These are phyloP conservation scores for Fusarium multiceps DNA, from an alignment of 2,329 filamentous ascomycete genomes.

Conservation along the genomic window DNA sequence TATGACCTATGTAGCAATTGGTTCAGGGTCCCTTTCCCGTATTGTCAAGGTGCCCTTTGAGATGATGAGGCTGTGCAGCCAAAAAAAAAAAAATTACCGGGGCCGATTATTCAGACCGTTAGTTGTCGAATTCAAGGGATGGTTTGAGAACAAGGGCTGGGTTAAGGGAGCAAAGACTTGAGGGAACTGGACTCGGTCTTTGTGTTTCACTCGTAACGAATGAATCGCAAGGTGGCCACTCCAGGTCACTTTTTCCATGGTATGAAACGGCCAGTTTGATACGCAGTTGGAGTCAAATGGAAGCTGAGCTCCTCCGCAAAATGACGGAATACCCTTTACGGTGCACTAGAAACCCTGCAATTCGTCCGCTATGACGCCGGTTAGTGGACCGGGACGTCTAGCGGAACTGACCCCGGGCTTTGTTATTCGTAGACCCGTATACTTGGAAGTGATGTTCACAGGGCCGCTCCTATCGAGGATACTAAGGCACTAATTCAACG, in stretches of 20 bases:
- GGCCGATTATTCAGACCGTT: slow-evolving; percentile 15
- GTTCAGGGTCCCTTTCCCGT: slow-evolving; percentile 25
- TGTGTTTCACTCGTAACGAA: slow-evolving; percentile 3
- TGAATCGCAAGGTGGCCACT: slow-evolving; percentile 7
- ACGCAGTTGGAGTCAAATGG: slow-evolving; percentile 9
- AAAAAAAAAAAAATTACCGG: slow-evolving; percentile 22
- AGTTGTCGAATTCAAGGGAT: slow-evolving; percentile 9
- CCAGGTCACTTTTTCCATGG: not conserved
- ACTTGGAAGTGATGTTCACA: not conserved
- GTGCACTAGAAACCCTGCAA: slow-evolving; percentile 27
- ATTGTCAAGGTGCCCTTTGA: slow-evolving; percentile 26
- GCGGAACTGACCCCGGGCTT: not conserved
- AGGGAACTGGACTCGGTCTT: slow-evolving; percentile 4
- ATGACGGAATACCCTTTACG: slow-evolving; percentile 27
- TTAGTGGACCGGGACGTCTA: slow-evolving; percentile 16
- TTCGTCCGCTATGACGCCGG: slow-evolving; percentile 30
- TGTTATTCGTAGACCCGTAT: not conserved
- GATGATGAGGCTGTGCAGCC: slow-evolving; percentile 44
- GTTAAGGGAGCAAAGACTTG: not conserved
- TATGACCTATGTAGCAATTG: slow-evolving; percentile 20
- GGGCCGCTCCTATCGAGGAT: not conserved
- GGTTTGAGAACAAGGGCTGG: not conserved
- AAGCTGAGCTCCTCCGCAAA: slow-evolving; percentile 33
- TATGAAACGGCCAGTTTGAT: slow-evolving; percentile 23
- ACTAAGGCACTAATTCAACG: not conserved